phyloP scores from a whole-genome alignment of 345 rosid species.

The Carallia brachiata region DNA sequence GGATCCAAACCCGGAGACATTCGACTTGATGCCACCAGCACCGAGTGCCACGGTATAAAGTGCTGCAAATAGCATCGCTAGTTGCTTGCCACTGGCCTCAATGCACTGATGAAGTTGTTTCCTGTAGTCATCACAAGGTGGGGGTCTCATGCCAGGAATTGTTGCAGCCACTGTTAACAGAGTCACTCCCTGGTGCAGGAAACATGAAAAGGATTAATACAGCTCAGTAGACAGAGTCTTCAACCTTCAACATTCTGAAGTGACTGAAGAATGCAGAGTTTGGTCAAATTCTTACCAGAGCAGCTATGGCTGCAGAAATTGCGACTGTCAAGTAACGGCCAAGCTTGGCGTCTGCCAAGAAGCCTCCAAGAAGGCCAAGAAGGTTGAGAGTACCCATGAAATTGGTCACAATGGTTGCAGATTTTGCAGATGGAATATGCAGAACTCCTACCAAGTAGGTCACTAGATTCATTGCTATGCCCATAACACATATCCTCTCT shows the following conservation, averaged over 20 bases:
- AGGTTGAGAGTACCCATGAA: constrained; percentile 92
- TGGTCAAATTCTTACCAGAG: constrained; percentile 44
- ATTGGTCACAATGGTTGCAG: constrained; percentile 80
- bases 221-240: neutral
- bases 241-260: too few species aligned
- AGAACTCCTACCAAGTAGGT: constrained; percentile 75
- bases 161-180: constrained; percentile 67
- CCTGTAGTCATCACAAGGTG: constrained; percentile 57
- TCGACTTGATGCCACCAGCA: constrained; percentile 89
- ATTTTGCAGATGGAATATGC: constrained; percentile 75
- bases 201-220: neutral
- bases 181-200: constrained; percentile 51
- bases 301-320: constrained; percentile 58
- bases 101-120: constrained; percentile 57
- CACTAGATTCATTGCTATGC: constrained; percentile 86
- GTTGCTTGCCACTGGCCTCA: constrained; percentile 64
- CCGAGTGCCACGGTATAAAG: constrained; percentile 80
- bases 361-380: constrained; percentile 84
- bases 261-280: too few species aligned
- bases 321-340: constrained; percentile 79
- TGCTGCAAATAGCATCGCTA: constrained; percentile 70
- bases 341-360: constrained; percentile 86
- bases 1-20: constrained; percentile 89
- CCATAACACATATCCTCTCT: constrained; percentile 89
- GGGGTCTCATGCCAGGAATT: constrained; percentile 75